A percentile compares a stretch with the other conserved stretches of the same genome.
Conservation (phyloP, 2,329 filamentous ascomycete genomes). For the Stachybotrys echinatus region DNA sequence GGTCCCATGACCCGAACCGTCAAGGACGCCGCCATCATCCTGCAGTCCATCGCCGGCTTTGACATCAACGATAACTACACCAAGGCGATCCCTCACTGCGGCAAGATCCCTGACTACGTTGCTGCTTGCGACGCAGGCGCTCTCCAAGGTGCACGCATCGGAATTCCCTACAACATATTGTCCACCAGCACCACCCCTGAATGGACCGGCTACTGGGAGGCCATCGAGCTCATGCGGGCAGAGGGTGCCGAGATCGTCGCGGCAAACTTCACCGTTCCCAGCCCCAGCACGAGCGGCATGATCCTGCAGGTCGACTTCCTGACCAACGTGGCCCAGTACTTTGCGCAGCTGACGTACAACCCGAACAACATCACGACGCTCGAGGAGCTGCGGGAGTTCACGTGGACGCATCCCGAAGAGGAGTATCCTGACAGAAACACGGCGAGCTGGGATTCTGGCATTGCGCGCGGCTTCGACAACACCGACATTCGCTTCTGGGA, state of each 20-base stretch:
- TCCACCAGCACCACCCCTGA: background rate
- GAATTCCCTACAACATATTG: slow-evolving; percentile 55
- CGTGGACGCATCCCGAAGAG: slow-evolving; percentile 42
- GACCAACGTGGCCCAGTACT: slow-evolving; percentile 36
- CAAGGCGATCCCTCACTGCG: slow-evolving; percentile 49
- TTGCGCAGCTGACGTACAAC: slow-evolving; percentile 43
- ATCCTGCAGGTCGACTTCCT: slow-evolving; percentile 55
- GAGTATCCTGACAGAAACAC: slow-evolving; percentile 55
- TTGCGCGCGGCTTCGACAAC: slow-evolving; percentile 50
- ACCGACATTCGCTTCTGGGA: slow-evolving; percentile 51
- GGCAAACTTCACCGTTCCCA: background rate
- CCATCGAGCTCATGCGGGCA: slow-evolving; percentile 43
- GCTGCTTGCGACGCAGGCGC: slow-evolving; percentile 48
- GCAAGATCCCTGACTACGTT: slow-evolving; percentile 54
- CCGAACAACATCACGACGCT: slow-evolving; percentile 47
- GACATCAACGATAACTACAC: slow-evolving; percentile 59
- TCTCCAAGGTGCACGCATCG: slow-evolving; percentile 54
- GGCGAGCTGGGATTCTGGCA: slow-evolving; percentile 43
- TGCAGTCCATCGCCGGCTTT: slow-evolving; percentile 57
- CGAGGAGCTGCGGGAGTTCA: slow-evolving; percentile 45
- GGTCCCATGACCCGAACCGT: slow-evolving; percentile 59
- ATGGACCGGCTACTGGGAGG: slow-evolving; percentile 39
- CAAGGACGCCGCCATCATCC: slow-evolving; percentile 54
- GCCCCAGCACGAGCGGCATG: slow-evolving; percentile 29
- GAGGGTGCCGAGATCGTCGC: slow-evolving; percentile 56